Evolutionary conservation across 2,329 filamentous ascomycete genomes (phyloP), one percentile per base, ranked within the genome.

Genomic region (Fusarium torreyae): DNA sequence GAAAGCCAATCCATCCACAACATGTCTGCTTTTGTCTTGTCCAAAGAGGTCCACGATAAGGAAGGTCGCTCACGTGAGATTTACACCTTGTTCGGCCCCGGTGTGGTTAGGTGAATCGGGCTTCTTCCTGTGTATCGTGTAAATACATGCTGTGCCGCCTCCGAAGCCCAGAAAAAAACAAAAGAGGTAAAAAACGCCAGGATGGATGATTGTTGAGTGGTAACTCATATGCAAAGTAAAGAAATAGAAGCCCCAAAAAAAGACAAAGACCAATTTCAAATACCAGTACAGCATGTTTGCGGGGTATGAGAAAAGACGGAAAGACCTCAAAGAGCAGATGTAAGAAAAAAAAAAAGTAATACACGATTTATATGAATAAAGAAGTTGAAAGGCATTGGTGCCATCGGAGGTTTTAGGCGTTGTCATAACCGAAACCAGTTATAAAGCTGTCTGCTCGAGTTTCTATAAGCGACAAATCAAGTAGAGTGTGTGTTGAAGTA

Each of bases 351-450:
- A 20, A 20, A 61, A 62, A 67, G 59, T 66, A 73, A 56, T 70
- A 74, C 72, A 70, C 18, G 57, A 39, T 68, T 63, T 68, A 66
- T 66, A 69, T 58, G 48, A 63, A 57, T 42, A 60, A 62, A 50
- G 49, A 62, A 26, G 49, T 33, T 22, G 45, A 24, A 40, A 43
- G 33, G 59, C 40, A 55, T 39, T 51, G 28, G 17, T 18, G 45
- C 28, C 46, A 43, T 33, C 51, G 54, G 51, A 18, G 48, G 53
- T 53, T 36, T 28, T 33, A 22, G 51, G 51, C 38, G 54, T 34
- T 50, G 46, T 61, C 45, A 34, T 34, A 33, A 43, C 36, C 20
- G 39, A 40, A 40, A 36, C n/a, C 40, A 43, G 44, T 10, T 22
- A 38, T 43, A 34, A 48, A 18, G 26, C 22, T 14, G 17, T 49